Evolutionary conservation across 257 asterid species (phyloP), one percentile per base, ranked within the genome.

Genomic region (Plectranthus barbatus): DNA sequence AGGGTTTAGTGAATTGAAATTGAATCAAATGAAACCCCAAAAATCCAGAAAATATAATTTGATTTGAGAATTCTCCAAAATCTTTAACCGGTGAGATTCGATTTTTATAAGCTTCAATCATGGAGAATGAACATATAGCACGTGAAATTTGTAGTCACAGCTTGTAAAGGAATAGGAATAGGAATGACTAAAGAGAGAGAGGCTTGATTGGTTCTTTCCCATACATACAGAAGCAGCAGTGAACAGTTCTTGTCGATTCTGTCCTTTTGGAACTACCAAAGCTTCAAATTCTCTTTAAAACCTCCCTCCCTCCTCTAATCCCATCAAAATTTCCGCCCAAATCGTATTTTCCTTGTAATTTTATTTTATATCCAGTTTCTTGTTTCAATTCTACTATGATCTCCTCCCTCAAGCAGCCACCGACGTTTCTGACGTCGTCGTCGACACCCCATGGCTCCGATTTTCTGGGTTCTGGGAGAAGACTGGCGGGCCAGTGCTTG

Each of bases 331-430:
- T 37, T 24, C 56, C 77, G 71, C 67, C 74, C 42, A 7, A n/a
- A 6, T 44, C 41, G 41, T 40, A 59, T 13, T 34, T 7, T 23
- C 23, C 19, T 23, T 23, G 1, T 1, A 1, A 5, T 4, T 12
- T 3, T 46, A 2, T 15, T 14, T 59, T 54, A 49, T 17, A 31
- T 40, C 29, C 42, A 56, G 21, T 20, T 50, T 20, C 52, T 34
- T 66, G 59, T 42, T 64, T 13, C 20, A 23, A 11, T 45, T 40
- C 48, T 29, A 77, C 71, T 18, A 90, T 88, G 96, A 86, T 88
- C 67, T 78, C 94, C 24, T 83, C 94, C 26, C 53, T 88, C 66
- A 84, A 78, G 51, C 91, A 77, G 50, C 76, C 95, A 0, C 29
- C 65, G n/a, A n/a, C n/a, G n/a, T n/a, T n/a, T n/a, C n/a, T n/a